Percentiles rank a stretch among this genome's conserved stretches.
Evolutionary conservation across 768 basidiomycete genomes (phyloP).

Genomic region (Tephrocybe sp.): DNA sequence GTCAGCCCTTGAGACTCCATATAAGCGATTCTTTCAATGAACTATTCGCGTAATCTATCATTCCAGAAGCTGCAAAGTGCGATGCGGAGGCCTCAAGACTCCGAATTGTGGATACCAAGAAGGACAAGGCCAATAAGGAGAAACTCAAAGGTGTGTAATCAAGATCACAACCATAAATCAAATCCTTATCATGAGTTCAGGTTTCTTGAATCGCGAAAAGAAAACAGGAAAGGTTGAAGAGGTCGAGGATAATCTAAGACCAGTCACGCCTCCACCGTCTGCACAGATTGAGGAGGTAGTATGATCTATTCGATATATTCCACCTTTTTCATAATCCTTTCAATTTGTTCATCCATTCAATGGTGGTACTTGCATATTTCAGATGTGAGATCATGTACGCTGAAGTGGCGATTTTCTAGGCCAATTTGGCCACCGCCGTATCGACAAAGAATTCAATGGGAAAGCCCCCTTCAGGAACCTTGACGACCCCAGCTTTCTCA

Average conservation of each 20-base stretch:
- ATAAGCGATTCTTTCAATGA: not conserved
- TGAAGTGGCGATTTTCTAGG: too few relatives aligned
- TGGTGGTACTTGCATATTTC: too few relatives aligned
- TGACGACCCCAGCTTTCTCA: slow-evolving; percentile 75
- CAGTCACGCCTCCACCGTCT: slow-evolving; percentile 1
- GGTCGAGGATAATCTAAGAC: slow-evolving; percentile 3
- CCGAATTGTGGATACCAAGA: slow-evolving; percentile 62
- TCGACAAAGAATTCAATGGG: slow-evolving; percentile 58
- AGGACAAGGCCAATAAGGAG: slow-evolving; percentile 61
- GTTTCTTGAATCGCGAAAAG: slow-evolving; percentile 45
- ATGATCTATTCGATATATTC: slow-evolving; percentile 2
- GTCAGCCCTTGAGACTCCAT: slow-evolving; percentile 31
- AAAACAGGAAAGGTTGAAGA: slow-evolving; percentile 10
- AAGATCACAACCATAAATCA: too few relatives aligned
- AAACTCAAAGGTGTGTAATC: slow-evolving; percentile 84
- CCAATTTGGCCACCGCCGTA: slow-evolving; percentile 49
- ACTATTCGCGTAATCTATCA: not conserved
- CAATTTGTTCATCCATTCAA: slow-evolving; percentile 2
- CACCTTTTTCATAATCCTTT: slow-evolving; percentile 10
- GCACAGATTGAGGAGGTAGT: slow-evolving; percentile 9
- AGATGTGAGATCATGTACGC: too few relatives aligned
- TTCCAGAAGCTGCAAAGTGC: slow-evolving; percentile 53
- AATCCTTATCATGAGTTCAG: too few relatives aligned
- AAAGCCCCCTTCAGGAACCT: slow-evolving; percentile 54
- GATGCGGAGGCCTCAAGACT: slow-evolving; percentile 68